Base-by-base conservation (phyloP, 2,329 filamentous ascomycete species). In the Chrysoporthe austroafricana region DNA sequence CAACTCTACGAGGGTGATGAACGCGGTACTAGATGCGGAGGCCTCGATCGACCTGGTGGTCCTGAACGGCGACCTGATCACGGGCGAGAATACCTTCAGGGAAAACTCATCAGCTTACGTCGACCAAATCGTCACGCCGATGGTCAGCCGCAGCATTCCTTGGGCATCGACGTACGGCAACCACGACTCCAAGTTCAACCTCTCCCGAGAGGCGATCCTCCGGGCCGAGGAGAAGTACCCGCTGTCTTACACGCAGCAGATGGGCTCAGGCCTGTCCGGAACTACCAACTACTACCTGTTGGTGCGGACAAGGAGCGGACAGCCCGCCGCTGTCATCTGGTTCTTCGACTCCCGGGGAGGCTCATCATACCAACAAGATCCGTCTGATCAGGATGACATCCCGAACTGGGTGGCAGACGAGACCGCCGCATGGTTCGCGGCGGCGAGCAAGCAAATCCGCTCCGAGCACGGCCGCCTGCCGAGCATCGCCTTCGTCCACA, bases 121-220 rank as follows among this genome's bases (percentile, higher is more conserved):
- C 3, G 86, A 91, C 71, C 77, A 83, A 71, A 83, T 90, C 11
- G 86, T 90, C 1, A 77, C 73, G 1, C 89, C 88, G 0, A 77
- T 93, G 0, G 79, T 90, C 0, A 71, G 84, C 3, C 82, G 84
- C 18, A 79, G 80, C 8, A 73, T 90, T 0, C 81, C 82, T 0
- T 93, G 89, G 86, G 89, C 89, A 1, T 88, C 87, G 0, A 89
- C 89, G 0, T 92, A 92, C 70, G 90, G 90, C 0, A 92, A 92
- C 67, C 90, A 93, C 72, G 90, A 93, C 71, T 83, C 84, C 59
- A 78, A 86, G 46, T 85, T 80, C 73, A 90, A 90, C 70, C 76
- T 90, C 9, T 85, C 84, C 0, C 82, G 83, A 21, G 73, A 74
- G 42, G 70, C 73, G 3, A 81, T 84, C n/a, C 64, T 66, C 57